phyloP scores from a whole-genome alignment of 2,329 filamentous ascomycete genomes.

The Ascocoryne sarcoides region DNA sequence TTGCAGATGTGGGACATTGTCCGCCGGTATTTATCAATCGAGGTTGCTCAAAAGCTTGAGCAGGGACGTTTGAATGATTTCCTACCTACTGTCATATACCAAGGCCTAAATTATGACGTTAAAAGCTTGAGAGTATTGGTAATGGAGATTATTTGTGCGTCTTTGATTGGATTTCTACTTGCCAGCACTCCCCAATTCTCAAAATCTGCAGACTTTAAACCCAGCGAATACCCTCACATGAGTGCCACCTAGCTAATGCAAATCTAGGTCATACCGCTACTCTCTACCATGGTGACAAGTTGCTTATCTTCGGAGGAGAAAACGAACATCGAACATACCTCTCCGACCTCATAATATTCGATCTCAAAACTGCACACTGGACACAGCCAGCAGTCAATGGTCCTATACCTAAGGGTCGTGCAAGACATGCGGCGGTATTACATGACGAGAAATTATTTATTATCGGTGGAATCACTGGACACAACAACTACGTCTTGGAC shows the following conservation, averaged over 20 bases:
- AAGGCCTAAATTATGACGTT: no score
- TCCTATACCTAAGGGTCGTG: constrained; percentile 77
- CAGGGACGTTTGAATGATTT: no score
- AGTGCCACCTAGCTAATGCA: constrained; percentile 2
- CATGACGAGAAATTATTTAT: constrained; percentile 97
- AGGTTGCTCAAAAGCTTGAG: no score
- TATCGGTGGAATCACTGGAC: constrained; percentile 88
- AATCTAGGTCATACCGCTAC: constrained; percentile 82
- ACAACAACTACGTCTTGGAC: constrained; percentile 85
- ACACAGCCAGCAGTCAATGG: constrained; percentile 83
- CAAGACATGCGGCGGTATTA: constrained; percentile 82
- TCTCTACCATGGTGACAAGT: constrained; percentile 84
- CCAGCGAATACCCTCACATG: no score
- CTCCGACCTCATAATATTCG: constrained; percentile 91
- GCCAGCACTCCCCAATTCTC: no score
- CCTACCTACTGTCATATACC: no score
- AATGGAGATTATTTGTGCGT: no score
- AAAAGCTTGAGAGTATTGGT: no score
- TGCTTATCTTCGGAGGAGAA: constrained; percentile 96
- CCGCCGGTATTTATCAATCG: no score
- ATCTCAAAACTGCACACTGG: constrained; percentile 91
- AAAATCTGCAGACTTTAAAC: no score
- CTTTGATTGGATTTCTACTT: no score
- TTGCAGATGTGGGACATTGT: neutral
- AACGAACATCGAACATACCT: constrained; percentile 96